Percentiles rank a stretch among this genome's conserved stretches.
phyloP scores from a whole-genome alignment of 306 rosid species.

The Trifolium pratense region DNA sequence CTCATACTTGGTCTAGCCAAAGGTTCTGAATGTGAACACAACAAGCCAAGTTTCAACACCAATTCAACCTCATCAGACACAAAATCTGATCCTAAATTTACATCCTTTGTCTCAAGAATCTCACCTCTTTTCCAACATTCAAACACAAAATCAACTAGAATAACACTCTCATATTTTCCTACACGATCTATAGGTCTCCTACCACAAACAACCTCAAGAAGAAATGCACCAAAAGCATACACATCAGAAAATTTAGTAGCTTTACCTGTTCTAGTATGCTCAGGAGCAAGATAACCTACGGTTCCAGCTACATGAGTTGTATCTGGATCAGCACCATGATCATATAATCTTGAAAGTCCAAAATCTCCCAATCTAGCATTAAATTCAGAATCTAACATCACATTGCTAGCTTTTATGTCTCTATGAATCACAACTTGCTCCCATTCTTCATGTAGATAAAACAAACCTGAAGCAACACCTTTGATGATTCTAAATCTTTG shows the following conservation, averaged over 20 bases:
- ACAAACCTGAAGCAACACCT: slow-evolving; percentile 38
- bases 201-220: slow-evolving; percentile 72
- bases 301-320: slow-evolving; percentile 76
- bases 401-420: slow-evolving; percentile 62
- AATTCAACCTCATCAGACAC: slow-evolving; percentile 46
- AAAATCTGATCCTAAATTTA: slow-evolving; percentile 45
- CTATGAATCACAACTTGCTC: background rate
- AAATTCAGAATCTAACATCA: slow-evolving; percentile 57
- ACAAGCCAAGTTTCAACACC: slow-evolving; percentile 57
- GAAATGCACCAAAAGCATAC: slow-evolving; percentile 65
- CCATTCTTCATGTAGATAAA: background rate
- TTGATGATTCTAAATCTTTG: slow-evolving; percentile 60
- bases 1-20: slow-evolving; percentile 61
- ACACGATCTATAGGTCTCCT: slow-evolving; percentile 59
- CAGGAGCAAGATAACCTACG: slow-evolving; percentile 74
- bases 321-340: slow-evolving; percentile 62
- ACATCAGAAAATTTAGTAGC: slow-evolving; percentile 63
- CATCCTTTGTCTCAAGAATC: slow-evolving; percentile 54
- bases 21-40: slow-evolving; percentile 56
- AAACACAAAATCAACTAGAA: slow-evolving; percentile 63
- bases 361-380: slow-evolving; percentile 74
- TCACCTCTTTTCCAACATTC: slow-evolving; percentile 49
- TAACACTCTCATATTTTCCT: slow-evolving; percentile 32
- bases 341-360: slow-evolving; percentile 66
- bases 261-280: slow-evolving; percentile 58